Base-by-base conservation (phyloP, 2,329 filamentous ascomycete genomes). In the Hypoxylon sp. region DNA sequence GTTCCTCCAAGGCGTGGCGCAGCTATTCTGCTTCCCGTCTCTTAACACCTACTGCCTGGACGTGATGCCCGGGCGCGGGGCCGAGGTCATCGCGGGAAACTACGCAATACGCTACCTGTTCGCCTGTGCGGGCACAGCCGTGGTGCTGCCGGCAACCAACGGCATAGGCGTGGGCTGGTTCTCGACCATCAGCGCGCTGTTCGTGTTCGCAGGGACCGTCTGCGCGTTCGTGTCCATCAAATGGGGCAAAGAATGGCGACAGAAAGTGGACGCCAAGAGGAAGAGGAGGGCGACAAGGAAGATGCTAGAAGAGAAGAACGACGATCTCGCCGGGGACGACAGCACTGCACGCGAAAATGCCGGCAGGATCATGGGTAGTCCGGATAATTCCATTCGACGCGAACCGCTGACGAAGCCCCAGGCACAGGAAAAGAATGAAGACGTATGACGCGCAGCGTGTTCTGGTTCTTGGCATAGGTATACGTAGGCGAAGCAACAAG, bases 11-110 rank as follows among this genome's bases (percentile, higher is more conserved):
- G 91, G 91, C 1, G 83, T 93, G 0, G 89, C 87, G 0, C 90
- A 93, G 76, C 80, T 93, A 4, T 91, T 93, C 73, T 91, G 89
- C 71, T 93, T 93, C 72, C 91, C 91, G 0, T 87, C 85, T 49
- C 76, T 94, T 65, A 93, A 94, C 75, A 92, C 91, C 0, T 94
- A 96, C 78, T 94, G 91, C 75, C 78, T 96, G 40, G 92, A 96
- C 75, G 91, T 95, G 11, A 93, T 94, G 89, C 90, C 90, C 68
- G 83, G 83, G 1, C 81, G 85, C 28, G 87, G 87, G 44, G 87
- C 89, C 2, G 92, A 96, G 73, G 91, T 95, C 2, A 87, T 93
- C 44, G 91, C 91, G 0, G 91, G 91, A 0, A 96, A 95, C 76
- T 96, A 94, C 76, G 88, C 93, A 72, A 82, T 92, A 52, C 83